A percentile compares a stretch with the other conserved stretches of the same genome.
phyloP scores from a whole-genome alignment of 2,329 filamentous ascomycete genomes.

The Fonsecaea nubica region DNA sequence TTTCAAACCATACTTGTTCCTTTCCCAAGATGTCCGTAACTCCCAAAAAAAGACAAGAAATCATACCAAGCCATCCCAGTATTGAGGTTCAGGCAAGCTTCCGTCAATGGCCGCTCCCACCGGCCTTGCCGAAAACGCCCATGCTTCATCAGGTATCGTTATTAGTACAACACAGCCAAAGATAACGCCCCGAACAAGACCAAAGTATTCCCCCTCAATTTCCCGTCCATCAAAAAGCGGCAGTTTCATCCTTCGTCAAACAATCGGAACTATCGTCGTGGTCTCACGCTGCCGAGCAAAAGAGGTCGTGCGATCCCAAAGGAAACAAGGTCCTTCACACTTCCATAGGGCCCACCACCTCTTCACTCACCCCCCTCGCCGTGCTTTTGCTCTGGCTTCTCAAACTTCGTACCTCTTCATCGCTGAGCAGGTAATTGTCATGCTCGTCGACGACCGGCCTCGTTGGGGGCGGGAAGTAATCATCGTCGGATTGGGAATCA shows the following conservation, averaged over 20 bases:
- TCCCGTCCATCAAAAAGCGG: neutral
- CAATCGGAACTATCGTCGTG: neutral
- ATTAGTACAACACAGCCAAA: conserved; percentile 31
- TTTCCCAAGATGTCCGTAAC: neutral
- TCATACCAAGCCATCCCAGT: neutral
- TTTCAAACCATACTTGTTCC: neutral
- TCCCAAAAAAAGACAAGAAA: neutral
- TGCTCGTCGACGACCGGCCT: conserved; percentile 49
- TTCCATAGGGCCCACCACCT: conserved; percentile 61
- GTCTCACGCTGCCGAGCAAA: neutral
- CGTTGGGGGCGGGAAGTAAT: conserved; percentile 38
- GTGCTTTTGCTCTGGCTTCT: conserved; percentile 50
- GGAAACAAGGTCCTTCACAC: conserved; percentile 44
- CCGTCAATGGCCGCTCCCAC: conserved; percentile 19
- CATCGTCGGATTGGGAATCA: conserved; percentile 38
- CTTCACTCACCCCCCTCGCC: conserved; percentile 60
- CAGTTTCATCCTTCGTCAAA: neutral
- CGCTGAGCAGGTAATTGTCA: conserved; percentile 53
- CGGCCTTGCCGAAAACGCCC: conserved; percentile 29
- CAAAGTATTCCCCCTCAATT: conserved; percentile 7
- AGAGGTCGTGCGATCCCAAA: neutral
- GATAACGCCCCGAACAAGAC: neutral
- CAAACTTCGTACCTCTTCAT: conserved; percentile 51
- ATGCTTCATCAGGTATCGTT: conserved; percentile 35
- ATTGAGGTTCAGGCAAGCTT: conserved; percentile 13